Evolutionary conservation across 2,329 filamentous ascomycete species (phyloP).

Genomic region (Pyricularia sp.): DNA sequence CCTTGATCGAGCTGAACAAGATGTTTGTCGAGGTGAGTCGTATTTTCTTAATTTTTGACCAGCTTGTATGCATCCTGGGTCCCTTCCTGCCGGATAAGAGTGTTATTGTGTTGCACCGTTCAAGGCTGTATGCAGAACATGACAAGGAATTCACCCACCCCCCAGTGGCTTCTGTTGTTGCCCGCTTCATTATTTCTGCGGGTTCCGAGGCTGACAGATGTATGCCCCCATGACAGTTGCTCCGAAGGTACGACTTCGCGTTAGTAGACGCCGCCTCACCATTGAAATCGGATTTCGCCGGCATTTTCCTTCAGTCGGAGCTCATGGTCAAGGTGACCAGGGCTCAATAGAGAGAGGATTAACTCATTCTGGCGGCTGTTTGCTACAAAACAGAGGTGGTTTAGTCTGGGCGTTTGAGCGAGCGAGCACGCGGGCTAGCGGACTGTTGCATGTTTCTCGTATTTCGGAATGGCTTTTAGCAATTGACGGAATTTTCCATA

Average conservation of each 20-base stretch:
- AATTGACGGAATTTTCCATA: background rate
- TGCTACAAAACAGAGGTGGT: background rate
- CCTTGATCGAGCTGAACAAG: conserved; percentile 28
- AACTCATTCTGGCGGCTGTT: background rate
- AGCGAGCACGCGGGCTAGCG: background rate
- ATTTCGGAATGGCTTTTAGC: background rate
- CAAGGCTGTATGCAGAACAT: background rate
- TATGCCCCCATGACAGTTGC: conserved; percentile 5
- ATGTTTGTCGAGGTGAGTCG: conserved; percentile 14
- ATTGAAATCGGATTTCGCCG: conserved; percentile 14
- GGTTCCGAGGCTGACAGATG: background rate
- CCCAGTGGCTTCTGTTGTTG: background rate
- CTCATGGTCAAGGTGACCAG: conserved; percentile 15
- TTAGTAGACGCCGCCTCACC: conserved; percentile 13
- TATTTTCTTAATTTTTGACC: background rate
- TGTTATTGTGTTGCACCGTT: background rate
- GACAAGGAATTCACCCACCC: background rate
- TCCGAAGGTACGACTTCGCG: conserved; percentile 14
- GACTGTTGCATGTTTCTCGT: background rate
- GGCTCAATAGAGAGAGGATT: conserved; percentile 1
- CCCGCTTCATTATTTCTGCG: background rate
- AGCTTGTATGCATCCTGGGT: background rate
- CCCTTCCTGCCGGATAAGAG: background rate
- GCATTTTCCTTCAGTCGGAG: conserved; percentile 16
- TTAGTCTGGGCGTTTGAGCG: background rate